Conservation (phyloP, 2,329 filamentous ascomycete genomes). For the Huntiella abstrusa region DNA sequence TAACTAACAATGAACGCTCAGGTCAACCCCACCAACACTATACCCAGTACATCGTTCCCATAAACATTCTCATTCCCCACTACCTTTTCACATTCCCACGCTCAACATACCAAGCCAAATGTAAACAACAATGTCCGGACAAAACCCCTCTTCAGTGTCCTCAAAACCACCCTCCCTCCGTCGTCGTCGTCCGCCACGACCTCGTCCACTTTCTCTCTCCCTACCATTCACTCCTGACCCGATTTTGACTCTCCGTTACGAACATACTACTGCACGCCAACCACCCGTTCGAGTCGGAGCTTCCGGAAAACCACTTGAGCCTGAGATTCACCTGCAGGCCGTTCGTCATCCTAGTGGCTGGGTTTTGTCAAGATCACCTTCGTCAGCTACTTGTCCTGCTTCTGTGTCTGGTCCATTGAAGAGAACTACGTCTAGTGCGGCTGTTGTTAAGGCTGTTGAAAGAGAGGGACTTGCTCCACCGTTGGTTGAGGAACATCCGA, state of each 20-base stretch:
- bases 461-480: slow-evolving; percentile 5
- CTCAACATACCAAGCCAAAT: too few species aligned
- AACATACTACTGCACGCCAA: slow-evolving; percentile 38
- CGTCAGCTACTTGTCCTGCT: not conserved
- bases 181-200: slow-evolving; percentile 11
- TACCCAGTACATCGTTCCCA: too few species aligned
- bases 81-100: too few species aligned
- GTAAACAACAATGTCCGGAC: too few species aligned
- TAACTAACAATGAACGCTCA: too few species aligned
- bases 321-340: too few species aligned
- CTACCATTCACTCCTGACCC: slow-evolving; percentile 29
- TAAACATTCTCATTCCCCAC: too few species aligned
- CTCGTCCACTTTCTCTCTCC: slow-evolving; percentile 17
- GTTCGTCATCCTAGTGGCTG: too few species aligned
- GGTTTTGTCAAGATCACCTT: not conserved
- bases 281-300: slow-evolving; percentile 28
- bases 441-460: slow-evolving; percentile 4
- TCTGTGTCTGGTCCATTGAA: slow-evolving; percentile 1
- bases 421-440: slow-evolving; percentile 4
- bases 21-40: too few species aligned
- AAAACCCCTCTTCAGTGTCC: slow-evolving; percentile 6
- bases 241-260: slow-evolving; percentile 39
- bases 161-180: slow-evolving; percentile 16
- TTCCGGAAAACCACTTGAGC: not conserved
- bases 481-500: slow-evolving; percentile 8